Base-by-base conservation (phyloP, 768 basidiomycete genomes). In the Rhodotorula babjevae region DNA sequence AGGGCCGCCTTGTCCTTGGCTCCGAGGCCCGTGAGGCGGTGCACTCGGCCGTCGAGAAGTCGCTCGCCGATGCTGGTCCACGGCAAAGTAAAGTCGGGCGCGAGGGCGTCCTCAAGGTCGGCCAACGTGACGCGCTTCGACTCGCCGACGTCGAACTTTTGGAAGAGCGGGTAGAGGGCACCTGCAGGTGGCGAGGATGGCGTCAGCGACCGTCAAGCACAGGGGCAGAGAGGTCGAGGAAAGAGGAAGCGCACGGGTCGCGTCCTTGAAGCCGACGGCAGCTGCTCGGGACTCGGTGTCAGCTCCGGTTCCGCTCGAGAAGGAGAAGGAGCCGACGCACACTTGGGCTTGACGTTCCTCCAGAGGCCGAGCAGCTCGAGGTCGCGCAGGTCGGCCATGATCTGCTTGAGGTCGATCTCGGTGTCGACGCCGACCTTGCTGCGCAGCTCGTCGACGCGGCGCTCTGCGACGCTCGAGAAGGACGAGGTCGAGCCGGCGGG, bases 381-480 rank as follows among this genome's bases (percentile, higher is more conserved):
- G 36, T 73, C 68, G 19, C 65, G 36, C 31, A 73, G 36, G 61
- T 73, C 72, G 40, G 52, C 56, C 67, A 73, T 73, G 64, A 69
- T 67, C 61, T 33, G 47, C 19, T 10, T 3, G 8, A 73, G 55
- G 47, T 69, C 57, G 36, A 73, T 33, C 56, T 62, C 46, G 6
- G 19, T 29, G n/a, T 63, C 56, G 23, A 36, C 40, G 2, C 57
- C 12, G 31, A 72, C 49, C 62, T 60, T 53, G 2, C 12, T 0
- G 21, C 57, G n/a, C 40, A 72, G 42, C 10, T 27, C 56, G 21
- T 25, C 10, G 27, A 56, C 57, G 3, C 65, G 61, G 0, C 47
- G 25, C 3, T 53, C 44, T 4, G 53, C 52, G 29, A 44, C 19
- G 31, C 61, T 67, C n/a, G 29, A 21, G 31, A 40, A 49, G 33